phyloP scores from a whole-genome alignment of 1,139 yeast genomes.

The Debaryomyces coudertii region DNA sequence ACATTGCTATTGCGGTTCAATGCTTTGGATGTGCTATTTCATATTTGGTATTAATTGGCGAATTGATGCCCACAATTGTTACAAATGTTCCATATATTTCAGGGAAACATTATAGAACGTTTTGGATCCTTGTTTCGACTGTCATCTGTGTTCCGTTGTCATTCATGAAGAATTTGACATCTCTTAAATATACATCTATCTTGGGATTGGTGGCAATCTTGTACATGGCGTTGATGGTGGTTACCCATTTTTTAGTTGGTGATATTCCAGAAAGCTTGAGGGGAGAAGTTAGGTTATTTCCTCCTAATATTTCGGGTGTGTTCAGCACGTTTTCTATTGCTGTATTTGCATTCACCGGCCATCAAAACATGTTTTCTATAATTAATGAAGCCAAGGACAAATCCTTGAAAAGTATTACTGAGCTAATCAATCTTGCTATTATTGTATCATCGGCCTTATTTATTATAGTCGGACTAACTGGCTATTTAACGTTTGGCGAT shows the following conservation, averaged over 20 bases:
- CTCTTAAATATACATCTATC: slow-evolving; percentile 47
- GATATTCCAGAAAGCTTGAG: slow-evolving; percentile 49
- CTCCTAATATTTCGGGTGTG: slow-evolving; percentile 61
- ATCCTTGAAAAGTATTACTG: slow-evolving; percentile 50
- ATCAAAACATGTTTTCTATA: slow-evolving; percentile 54
- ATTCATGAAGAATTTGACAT: slow-evolving; percentile 47
- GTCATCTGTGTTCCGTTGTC: slow-evolving; percentile 45
- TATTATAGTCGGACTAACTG: slow-evolving; percentile 44
- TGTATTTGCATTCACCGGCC: slow-evolving; percentile 54
- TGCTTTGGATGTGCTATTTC: slow-evolving; percentile 59
- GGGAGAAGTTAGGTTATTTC: slow-evolving; percentile 61
- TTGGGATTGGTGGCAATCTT: slow-evolving; percentile 45
- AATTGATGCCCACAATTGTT: slow-evolving; percentile 47
- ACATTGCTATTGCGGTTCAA: slow-evolving; percentile 83
- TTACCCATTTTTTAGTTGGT: slow-evolving; percentile 35
- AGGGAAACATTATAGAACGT: slow-evolving; percentile 27
- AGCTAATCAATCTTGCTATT: slow-evolving; percentile 60
- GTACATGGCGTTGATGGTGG: slow-evolving; percentile 43
- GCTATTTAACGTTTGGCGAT: slow-evolving; percentile 50
- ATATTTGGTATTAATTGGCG: slow-evolving; percentile 50
- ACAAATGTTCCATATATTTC: slow-evolving; percentile 26
- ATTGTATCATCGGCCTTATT: slow-evolving; percentile 38
- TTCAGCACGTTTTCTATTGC: slow-evolving; percentile 60
- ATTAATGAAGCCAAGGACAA: slow-evolving; percentile 58
- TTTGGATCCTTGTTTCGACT: slow-evolving; percentile 44